Conservation (phyloP, 2,329 filamentous ascomycete genomes). For the Neopestalotiopsis clavispora region DNA sequence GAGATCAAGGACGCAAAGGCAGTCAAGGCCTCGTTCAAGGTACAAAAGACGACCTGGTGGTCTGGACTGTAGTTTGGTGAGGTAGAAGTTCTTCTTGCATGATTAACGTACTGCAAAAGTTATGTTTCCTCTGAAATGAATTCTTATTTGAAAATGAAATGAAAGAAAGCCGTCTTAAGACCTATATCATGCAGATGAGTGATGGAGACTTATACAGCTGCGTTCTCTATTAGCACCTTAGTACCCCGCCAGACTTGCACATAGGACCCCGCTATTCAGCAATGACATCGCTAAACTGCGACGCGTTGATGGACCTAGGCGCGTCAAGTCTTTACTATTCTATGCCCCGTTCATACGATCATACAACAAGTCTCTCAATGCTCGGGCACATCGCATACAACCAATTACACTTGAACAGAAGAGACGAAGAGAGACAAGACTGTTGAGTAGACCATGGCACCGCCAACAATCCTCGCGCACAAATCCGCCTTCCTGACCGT, state of each 20-base stretch:
- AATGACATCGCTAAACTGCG: not conserved
- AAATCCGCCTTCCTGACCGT: constrained; percentile 68
- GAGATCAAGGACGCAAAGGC: constrained; percentile 49
- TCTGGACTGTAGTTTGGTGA: constrained; percentile 55
- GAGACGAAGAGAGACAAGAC: not conserved
- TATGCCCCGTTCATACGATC: not conserved
- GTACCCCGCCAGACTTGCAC: not conserved
- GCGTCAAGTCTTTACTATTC: not conserved
- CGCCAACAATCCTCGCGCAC: constrained; percentile 63
- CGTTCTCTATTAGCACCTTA: not conserved
- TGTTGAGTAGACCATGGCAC: constrained; percentile 29
- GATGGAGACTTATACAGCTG: not conserved
- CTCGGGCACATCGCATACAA: not conserved
- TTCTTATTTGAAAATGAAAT: not conserved
- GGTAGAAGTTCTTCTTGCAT: not conserved
- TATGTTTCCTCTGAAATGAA: not conserved
- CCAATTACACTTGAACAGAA: not conserved
- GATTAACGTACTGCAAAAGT: not conserved
- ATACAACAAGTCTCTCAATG: not conserved
- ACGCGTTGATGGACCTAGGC: not conserved
- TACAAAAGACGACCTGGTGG: constrained; percentile 71
- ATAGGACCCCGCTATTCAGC: not conserved
- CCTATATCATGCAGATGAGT: not conserved
- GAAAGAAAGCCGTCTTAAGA: not conserved
- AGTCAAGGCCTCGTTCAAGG: constrained; percentile 57